A percentile compares a stretch with the other conserved stretches of the same genome.
These are phyloP conservation scores for Candida pseudoglaebosa DNA, from an alignment of 805 yeast genomes.

Conservation along the genomic window DNA sequence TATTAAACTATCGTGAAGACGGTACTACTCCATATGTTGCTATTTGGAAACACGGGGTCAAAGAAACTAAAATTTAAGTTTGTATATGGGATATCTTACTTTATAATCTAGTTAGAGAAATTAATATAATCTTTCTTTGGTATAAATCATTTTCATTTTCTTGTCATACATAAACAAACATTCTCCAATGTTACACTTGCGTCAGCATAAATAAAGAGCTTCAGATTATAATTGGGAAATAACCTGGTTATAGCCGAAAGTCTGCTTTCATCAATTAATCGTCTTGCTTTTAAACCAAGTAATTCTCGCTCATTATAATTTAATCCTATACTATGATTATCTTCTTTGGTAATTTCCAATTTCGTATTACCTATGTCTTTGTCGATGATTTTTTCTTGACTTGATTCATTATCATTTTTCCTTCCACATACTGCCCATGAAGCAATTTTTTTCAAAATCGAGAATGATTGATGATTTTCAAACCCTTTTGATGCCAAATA, in stretches of 20 bases:
- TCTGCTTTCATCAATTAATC: slow-evolving; percentile 74
- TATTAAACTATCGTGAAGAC: slow-evolving; percentile 99
- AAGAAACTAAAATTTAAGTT: slow-evolving; percentile 80
- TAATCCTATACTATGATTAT: slow-evolving; percentile 11
- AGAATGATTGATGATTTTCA: slow-evolving; percentile 35
- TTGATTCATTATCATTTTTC: slow-evolving; percentile 24
- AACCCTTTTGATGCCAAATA: slow-evolving; percentile 36
- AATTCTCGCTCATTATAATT: slow-evolving; percentile 45
- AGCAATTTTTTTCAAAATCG: slow-evolving; percentile 55
- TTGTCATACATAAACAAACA: slow-evolving; percentile 44
- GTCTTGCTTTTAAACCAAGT: slow-evolving; percentile 65
- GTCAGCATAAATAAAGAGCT: slow-evolving; percentile 57
- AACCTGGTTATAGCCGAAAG: slow-evolving; percentile 38
- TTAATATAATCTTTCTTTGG: background rate
- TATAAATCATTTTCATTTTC: too few species aligned
- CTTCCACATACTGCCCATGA: slow-evolving; percentile 89
- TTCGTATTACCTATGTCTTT: too few species aligned
- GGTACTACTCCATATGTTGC: slow-evolving; percentile 97
- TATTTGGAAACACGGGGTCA: slow-evolving; percentile 98
- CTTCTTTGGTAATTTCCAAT: background rate
- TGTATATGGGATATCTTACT: background rate
- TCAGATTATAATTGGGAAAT: slow-evolving; percentile 38
- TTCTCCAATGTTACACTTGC: slow-evolving; percentile 66
- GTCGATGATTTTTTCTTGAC: too few species aligned
- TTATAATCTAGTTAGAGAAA: slow-evolving; percentile 1